Conservation (phyloP, 768 basidiomycete species). For the Amanita fuliginea region DNA sequence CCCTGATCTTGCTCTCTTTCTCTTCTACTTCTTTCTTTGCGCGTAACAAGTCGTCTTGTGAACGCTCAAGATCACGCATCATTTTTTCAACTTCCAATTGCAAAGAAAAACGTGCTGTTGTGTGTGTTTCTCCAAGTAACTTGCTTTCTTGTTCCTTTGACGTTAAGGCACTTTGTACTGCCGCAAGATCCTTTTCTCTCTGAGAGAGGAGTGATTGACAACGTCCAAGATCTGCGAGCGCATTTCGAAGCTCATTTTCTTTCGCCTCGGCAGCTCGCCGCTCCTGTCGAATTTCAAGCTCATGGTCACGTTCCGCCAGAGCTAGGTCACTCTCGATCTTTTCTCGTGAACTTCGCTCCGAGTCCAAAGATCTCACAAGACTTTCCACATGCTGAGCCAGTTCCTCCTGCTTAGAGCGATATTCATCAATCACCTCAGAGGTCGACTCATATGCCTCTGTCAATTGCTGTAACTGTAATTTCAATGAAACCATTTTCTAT, state of each 20-base stretch:
- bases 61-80: constrained; percentile 70
- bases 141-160: constrained; percentile 66
- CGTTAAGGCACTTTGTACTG: constrained; percentile 64
- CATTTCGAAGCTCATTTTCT: constrained; percentile 53
- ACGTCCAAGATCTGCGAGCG: constrained; percentile 52
- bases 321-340: constrained; percentile 43
- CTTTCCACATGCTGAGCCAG: constrained; percentile 66
- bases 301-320: constrained; percentile 49
- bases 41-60: constrained; percentile 69
- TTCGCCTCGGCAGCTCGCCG: constrained; percentile 60
- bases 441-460: constrained; percentile 56
- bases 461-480: constrained; percentile 55
- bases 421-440: constrained; percentile 50
- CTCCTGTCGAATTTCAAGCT: constrained; percentile 46
- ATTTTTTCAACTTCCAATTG: constrained; percentile 85
- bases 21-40: constrained; percentile 60
- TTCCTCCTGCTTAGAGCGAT: constrained; percentile 67
- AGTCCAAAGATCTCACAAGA: constrained; percentile 49
- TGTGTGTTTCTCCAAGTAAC: constrained; percentile 74
- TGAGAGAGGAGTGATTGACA: constrained; percentile 53
- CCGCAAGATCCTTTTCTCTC: constrained; percentile 65
- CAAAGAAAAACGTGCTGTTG: constrained; percentile 72
- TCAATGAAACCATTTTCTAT: constrained; percentile 61
- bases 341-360: constrained; percentile 47
- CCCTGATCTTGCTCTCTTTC: constrained; percentile 51